Base-by-base conservation (phyloP, 2,329 filamentous ascomycete species). In the Colletotrichum tamarilloi region DNA sequence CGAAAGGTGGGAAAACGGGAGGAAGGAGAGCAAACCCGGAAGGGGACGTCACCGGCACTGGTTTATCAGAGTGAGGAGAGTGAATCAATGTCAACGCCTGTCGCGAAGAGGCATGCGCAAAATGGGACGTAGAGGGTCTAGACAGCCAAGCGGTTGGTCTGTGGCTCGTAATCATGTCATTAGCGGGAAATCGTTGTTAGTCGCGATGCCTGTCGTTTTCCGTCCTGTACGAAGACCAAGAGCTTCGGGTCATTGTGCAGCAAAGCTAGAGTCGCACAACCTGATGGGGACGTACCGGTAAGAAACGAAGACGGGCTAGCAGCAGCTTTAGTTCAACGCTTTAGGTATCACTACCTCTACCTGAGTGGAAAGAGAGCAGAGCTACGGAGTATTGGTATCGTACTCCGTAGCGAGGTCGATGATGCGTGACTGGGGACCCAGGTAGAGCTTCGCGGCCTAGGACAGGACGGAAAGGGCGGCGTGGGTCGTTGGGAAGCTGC, bases 111-210 rank as follows among this genome's bases (percentile, higher is more conserved):
- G 62, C 67, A 59, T 49, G 38, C 38, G 55, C 57, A 56, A 42
- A 38, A 30, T 35, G n/a, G 28, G 38, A 49, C 24, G 16, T 24
- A 59, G n/a, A 24, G 22, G 49, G 49, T 56, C 32, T 65, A 35
- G 46, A 38, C 57, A 38, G 28, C 58, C 38, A 28, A 28, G 22
- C 26, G 42, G 49, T 55, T 32, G 28, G 52, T 59, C 52, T 63
- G 30, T 64, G 42, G 59, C 69, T 58, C 53, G 53, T 59, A 68
- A 59, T 68, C 42, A 69, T 32, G 58, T 53, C 53, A 64, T 69
- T 57, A 69, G 69, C 66, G 53, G 58, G 59, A 58, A 63, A 42
- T 53, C 24, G 24, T 32, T 69, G 38, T 58, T 64, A 53, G 66
- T 64, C 53, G 52, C 38, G 53, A 68, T 53, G 24, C 38, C 24